Conservation (phyloP, 2,329 filamentous ascomycete species). For the Trichophyton benhamiae region DNA sequence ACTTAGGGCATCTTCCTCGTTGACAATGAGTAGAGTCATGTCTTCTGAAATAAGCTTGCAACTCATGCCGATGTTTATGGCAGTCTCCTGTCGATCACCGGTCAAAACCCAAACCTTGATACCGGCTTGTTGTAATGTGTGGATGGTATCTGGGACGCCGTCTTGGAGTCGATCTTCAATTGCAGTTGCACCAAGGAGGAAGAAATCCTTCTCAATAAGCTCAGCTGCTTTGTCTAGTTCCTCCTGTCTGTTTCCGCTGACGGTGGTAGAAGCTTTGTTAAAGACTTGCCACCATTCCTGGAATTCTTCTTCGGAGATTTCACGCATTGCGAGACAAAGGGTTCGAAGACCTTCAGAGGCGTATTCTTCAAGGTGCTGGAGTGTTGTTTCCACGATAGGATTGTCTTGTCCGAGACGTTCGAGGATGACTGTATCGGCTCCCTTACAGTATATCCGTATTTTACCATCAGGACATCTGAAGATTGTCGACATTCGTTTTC, state of each 20-base stretch:
- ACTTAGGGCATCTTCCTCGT: constrained; percentile 67
- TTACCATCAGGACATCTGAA: constrained; percentile 94
- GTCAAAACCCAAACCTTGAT: constrained; percentile 99
- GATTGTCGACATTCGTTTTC: constrained; percentile 96
- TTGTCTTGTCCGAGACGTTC: constrained; percentile 78
- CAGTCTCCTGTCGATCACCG: constrained; percentile 93
- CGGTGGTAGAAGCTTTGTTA: constrained; percentile 76
- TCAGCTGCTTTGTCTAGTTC: constrained; percentile 96
- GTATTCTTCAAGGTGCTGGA: constrained; percentile 96
- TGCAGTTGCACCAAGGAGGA: constrained; percentile 82
- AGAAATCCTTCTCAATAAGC: constrained; percentile 85
- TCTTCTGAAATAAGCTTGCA: constrained; percentile 97
- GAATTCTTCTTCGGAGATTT: constrained; percentile 80
- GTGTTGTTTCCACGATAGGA: constrained; percentile 73
- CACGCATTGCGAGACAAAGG: constrained; percentile 86
- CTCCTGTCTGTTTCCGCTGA: constrained; percentile 82
- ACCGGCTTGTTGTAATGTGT: constrained; percentile 87
- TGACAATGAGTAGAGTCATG: constrained; percentile 94
- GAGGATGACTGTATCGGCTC: constrained; percentile 92
- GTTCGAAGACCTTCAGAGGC: constrained; percentile 91
- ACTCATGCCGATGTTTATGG: constrained; percentile 99
- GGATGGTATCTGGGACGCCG: constrained; percentile 93
- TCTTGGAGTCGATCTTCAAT: constrained; percentile 97
- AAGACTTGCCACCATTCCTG: constrained; percentile 76
- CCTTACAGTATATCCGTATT: constrained; percentile 87